Base-by-base conservation (phyloP, 352 stramenopile species). In the Thalassiosira hispida region DNA sequence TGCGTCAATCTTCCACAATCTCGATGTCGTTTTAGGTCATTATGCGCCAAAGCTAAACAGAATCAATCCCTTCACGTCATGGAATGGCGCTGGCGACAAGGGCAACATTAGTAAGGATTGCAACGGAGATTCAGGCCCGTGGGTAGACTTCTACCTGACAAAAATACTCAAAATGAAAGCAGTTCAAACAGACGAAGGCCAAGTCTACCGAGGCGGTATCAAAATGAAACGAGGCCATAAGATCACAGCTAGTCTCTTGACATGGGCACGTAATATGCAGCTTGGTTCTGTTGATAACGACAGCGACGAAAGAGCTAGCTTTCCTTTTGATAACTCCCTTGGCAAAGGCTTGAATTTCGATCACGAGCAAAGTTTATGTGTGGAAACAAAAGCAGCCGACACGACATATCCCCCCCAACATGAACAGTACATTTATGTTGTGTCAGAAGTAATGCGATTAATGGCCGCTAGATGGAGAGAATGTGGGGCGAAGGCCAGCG, bases 161-260 rank as follows among this genome's bases (percentile, higher is more conserved):
- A 57, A 57, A 72, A 51, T 79, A 44, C 35, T 79, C 9, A 53
- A 61, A 52, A 70, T 77, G 69, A 23, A 57, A 23, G 16, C 14
- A 23, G 35, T 63, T 16, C n/a, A 68, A 44, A 66, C 51, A 14
- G 46, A 63, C 18, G 42, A 40, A 40, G 46, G 22, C 0, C 22
- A 22, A 64, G 47, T 59, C n/a, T 66, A 78, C 25, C 40, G 42
- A 60, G 63, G 63, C 22, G 66, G 66, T 25, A 56, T 23, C 14
- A 82, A 68, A 67, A 82, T 82, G 73, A 68, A 61, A 33, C 57
- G 67, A 22, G 73, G 73, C 16, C 65, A 76, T 31, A 82, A 82
- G 38, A 63, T 82, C 2, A n/a, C 64, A 55, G n/a, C 65, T 59
- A 73, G 73, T 47, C 51, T 82, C 5, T 77, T 82, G 59, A 76